phyloP scores from a whole-genome alignment of 2,329 filamentous ascomycete genomes.

The Fusarium sp. region DNA sequence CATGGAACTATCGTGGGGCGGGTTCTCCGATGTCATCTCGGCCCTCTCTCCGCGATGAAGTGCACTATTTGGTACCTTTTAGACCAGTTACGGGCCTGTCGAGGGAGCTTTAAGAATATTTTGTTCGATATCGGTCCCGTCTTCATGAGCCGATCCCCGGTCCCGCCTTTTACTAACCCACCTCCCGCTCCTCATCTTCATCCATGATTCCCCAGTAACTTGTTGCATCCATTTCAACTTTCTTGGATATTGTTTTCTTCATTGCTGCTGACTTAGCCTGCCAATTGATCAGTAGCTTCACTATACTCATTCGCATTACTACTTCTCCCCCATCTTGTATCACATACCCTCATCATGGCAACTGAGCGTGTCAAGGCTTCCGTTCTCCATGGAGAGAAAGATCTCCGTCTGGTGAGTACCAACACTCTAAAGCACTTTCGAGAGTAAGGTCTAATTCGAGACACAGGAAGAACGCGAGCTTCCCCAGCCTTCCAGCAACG shows the following conservation, averaged over 20 bases:
- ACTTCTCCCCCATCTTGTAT: neutral
- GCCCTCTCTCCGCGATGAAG: constrained; percentile 36
- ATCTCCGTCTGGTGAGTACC: constrained; percentile 62
- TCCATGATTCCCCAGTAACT: constrained; percentile 19
- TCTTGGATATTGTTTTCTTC: neutral
- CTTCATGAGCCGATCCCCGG: constrained; percentile 9
- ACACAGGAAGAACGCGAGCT: constrained; percentile 67
- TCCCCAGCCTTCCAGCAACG: constrained; percentile 64
- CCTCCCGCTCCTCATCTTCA: constrained; percentile 25
- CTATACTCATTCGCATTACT: neutral
- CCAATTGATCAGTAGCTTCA: constrained; percentile 15
- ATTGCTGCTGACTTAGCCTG: neutral
- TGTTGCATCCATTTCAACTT: constrained; percentile 8
- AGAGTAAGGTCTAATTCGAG: neutral
- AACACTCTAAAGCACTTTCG: neutral
- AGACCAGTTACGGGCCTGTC: neutral
- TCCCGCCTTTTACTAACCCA: constrained; percentile 27
- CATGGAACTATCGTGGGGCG: constrained; percentile 28
- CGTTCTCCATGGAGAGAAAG: constrained; percentile 65
- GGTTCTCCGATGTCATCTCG: constrained; percentile 33
- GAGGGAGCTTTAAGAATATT: constrained; percentile 17
- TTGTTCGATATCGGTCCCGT: constrained; percentile 22
- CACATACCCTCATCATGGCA: constrained; percentile 41
- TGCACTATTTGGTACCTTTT: neutral
- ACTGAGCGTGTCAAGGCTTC: constrained; percentile 60